A percentile compares a stretch with the other conserved stretches of the same genome.
phyloP scores from a whole-genome alignment of 306 rosid species.

The Dalbergia oliveri region DNA sequence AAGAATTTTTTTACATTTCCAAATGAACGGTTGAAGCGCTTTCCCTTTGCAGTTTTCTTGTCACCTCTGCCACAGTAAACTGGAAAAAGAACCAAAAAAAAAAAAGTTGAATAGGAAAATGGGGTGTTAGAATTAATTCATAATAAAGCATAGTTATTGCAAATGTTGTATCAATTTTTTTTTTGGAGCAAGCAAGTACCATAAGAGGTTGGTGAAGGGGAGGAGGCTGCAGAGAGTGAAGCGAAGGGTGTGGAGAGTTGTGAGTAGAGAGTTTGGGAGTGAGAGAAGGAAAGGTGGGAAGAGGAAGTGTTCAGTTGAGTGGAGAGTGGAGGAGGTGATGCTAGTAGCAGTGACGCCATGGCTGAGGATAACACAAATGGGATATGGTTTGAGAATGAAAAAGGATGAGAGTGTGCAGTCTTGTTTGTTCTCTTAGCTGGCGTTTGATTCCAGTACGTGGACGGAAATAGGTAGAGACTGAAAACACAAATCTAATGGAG shows the following conservation, averaged over 20 bases:
- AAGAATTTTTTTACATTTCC: constrained; percentile 60
- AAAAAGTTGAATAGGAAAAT: neutral
- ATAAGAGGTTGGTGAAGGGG: constrained; percentile 56
- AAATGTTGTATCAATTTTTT: neutral
- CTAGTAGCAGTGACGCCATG: constrained; percentile 75
- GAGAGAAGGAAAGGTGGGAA: constrained; percentile 71
- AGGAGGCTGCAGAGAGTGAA: constrained; percentile 52
- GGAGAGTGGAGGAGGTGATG: constrained; percentile 60
- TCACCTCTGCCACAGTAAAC: constrained; percentile 89
- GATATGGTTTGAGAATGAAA: constrained; percentile 44
- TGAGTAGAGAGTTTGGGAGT: constrained; percentile 61
- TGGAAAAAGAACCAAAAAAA: constrained; percentile 7
- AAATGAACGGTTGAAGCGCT: constrained; percentile 83
- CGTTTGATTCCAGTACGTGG: too few relatives aligned
- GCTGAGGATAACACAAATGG: constrained; percentile 30
- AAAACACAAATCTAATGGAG: too few relatives aligned
- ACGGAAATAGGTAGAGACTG: too few relatives aligned
- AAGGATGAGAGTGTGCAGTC: neutral
- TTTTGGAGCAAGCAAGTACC: constrained; percentile 52
- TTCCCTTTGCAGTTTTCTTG: constrained; percentile 79
- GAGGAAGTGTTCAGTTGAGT: constrained; percentile 44
- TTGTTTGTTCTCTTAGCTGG: neutral
- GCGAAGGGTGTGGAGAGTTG: constrained; percentile 46
- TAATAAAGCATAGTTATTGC: neutral
- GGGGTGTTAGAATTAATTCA: constrained; percentile 36